Evolutionary conservation across 2,329 filamentous ascomycete genomes (phyloP).

Genomic region (Sclerotinia trifoliorum): DNA sequence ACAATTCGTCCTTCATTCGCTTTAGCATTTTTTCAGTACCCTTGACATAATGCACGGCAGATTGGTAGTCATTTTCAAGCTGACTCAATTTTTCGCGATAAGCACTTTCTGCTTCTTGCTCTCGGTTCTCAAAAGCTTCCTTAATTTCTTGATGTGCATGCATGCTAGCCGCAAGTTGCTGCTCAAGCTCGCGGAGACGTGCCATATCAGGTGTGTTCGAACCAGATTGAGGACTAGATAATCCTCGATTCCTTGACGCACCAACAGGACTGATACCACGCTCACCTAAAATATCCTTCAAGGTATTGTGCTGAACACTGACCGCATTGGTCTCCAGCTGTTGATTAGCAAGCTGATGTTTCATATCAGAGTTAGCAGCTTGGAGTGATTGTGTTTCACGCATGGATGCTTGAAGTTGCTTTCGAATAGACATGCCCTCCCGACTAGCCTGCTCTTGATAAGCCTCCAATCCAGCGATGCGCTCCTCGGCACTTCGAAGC

Average conservation of each 20-base stretch:
- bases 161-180: constrained; percentile 74
- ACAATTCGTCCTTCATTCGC: constrained; percentile 96
- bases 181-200: constrained; percentile 80
- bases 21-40: constrained; percentile 99
- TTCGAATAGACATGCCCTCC: constrained; percentile 83
- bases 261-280: constrained; percentile 75
- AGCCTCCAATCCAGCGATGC: constrained; percentile 91
- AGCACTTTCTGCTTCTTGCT: constrained; percentile 81
- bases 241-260: constrained; percentile 66
- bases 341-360: constrained; percentile 77
- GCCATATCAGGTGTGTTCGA: constrained; percentile 77
- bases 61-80: constrained; percentile 95
- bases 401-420: constrained; percentile 82
- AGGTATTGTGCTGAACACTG: constrained; percentile 83
- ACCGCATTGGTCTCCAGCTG: constrained; percentile 94
- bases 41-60: constrained; percentile 95
- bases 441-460: constrained; percentile 97
- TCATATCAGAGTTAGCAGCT: constrained; percentile 76
- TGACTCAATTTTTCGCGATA: constrained; percentile 93
- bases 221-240: constrained; percentile 71
- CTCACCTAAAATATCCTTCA: constrained; percentile 90
- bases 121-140: constrained; percentile 70
- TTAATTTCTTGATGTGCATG: constrained; percentile 86
- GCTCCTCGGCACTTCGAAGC: constrained; percentile 87
- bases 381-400: constrained; percentile 82